A percentile compares a stretch with the other conserved stretches of the same genome.
phyloP scores from a whole-genome alignment of 116 monocot genomes.

The Cymodocea nodosa region DNA sequence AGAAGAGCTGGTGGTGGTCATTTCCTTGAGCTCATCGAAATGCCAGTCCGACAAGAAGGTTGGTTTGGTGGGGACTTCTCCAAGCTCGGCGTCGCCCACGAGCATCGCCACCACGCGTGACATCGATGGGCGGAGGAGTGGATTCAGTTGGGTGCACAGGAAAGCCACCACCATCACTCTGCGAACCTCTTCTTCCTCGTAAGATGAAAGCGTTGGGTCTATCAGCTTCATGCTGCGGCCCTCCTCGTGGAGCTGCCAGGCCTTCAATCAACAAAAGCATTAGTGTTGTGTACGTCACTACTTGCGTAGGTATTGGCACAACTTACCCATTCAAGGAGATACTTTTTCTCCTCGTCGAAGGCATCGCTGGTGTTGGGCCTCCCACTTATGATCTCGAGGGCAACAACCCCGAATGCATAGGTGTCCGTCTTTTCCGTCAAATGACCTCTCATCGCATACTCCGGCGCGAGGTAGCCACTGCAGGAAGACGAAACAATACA shows the following conservation, averaged over 20 bases:
- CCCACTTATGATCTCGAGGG: constrained; percentile 1
- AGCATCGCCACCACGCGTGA: constrained; percentile 62
- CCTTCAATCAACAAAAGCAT: background rate
- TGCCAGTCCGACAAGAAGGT: constrained; percentile 12
- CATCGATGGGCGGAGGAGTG: constrained; percentile 47
- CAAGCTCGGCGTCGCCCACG: constrained; percentile 18
- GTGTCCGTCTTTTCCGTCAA: background rate
- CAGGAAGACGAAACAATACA: background rate
- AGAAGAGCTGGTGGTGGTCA: background rate
- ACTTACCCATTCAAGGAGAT: constrained; percentile 2
- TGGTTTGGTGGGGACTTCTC: constrained; percentile 2
- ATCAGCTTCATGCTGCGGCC: background rate
- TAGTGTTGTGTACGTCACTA: background rate
- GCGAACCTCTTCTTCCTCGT: no score
- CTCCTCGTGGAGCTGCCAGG: background rate
- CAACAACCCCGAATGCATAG: constrained; percentile 1
- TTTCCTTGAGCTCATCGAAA: background rate
- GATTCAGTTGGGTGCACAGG: constrained; percentile 63
- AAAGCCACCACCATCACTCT: constrained; percentile 44
- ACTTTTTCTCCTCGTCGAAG: background rate
- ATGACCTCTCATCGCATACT: constrained; percentile 4
- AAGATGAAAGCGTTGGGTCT: constrained; percentile 1
- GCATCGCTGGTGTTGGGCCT: background rate
- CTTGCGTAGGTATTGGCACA: no score
- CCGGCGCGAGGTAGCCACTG: constrained; percentile 5